Evolutionary conservation across 2,329 filamentous ascomycete genomes (phyloP), one percentile per base, ranked within the genome.

Genomic region (Talaromyces sp.): DNA sequence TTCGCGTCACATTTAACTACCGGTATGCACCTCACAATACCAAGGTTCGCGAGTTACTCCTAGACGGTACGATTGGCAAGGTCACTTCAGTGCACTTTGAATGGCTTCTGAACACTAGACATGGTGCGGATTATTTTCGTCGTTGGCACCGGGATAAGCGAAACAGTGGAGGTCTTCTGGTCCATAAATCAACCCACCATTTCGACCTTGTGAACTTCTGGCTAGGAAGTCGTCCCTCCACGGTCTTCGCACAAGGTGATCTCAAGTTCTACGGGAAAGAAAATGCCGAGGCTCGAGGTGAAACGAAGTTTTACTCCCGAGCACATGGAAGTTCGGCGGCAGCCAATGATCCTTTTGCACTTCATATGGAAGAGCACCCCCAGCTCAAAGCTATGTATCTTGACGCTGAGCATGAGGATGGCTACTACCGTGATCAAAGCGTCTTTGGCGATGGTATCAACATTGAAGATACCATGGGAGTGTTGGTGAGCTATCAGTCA

Each of bases 151-250:
- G 83, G 11, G 81, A 86, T 64, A 82, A 82, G 71, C 74, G 76
- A 22, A 86, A 86, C 68, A 81, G 78, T 51, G 83, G 83, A 11
- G 82, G 82, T 1, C 68, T 86, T 30, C 69, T 85, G 3, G 82
- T 86, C 24, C 83, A 86, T 67, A 86, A 86, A 65, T 82, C 81
- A 19, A 86, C 82, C 4, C 83, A 86, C 55, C 83, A 86, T 63
- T 86, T 86, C 58, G 83, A 86, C 62, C 76, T 86, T 8, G 77
- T 86, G 49, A 84, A 86, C 61, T 86, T 85, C 63, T 86, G 83
- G 83, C 75, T 86, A 36, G 75, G 77, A 42, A 83, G 78, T 1
- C 70, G 76, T 6, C 83, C 83, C 0, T 69, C 76, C 43, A 82
- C 80, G 0, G 83, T 86, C 0, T 83, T 83, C 56, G 82, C 82